Base-by-base conservation (phyloP, 306 rosid genomes). In the Cyclanthera cordifolia region DNA sequence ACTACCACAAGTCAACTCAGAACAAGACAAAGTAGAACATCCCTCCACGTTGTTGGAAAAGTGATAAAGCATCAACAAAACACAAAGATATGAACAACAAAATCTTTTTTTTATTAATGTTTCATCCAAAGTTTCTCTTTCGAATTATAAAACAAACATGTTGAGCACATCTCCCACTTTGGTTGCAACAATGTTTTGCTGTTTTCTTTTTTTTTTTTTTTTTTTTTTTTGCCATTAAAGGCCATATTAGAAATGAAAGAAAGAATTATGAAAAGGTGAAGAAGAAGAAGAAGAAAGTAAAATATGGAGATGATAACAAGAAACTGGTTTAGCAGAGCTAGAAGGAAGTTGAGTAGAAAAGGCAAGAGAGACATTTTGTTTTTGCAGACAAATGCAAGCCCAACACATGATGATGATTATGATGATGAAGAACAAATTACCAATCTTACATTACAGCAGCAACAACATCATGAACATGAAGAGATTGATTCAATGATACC, bases 291-390 rank as follows among this genome's bases (percentile, higher is more conserved):
- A n/a, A 27, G 0, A 10, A 5, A 37, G 43, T 37, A 37, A 37
- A 37, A 37, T 37, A 82, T 90, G 95, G 85, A 78, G 37, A 66
- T n/a, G n/a, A 41, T 57, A 27, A 27, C 78, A 0, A 51, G 79
- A 16, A 86, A 74, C 61, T 88, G 87, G 95, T 74, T 88, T n/a
- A 73, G 70, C 57, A 67, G 53, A 39, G 69, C 84, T 69, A 67
- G 81, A 2, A 75, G 70, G 16, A 88, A 79, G 73, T 75, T 88
- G 34, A 65, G 52, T 28, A 60, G 76, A 81, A 73, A 83, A 6
- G 67, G 83, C 53, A 49, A 72, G 23, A 68, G 73, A 69, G 77
- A 86, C 53, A 71, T 49, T 41, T 25, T 77, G 51, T 78, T 76
- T 24, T 78, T 79, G 27, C 58, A 69, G 37, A 6, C 78, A 25